Percentiles rank a stretch among this genome's conserved stretches.
phyloP scores from a whole-genome alignment of 306 rosid genomes.

The Myrica gale region DNA sequence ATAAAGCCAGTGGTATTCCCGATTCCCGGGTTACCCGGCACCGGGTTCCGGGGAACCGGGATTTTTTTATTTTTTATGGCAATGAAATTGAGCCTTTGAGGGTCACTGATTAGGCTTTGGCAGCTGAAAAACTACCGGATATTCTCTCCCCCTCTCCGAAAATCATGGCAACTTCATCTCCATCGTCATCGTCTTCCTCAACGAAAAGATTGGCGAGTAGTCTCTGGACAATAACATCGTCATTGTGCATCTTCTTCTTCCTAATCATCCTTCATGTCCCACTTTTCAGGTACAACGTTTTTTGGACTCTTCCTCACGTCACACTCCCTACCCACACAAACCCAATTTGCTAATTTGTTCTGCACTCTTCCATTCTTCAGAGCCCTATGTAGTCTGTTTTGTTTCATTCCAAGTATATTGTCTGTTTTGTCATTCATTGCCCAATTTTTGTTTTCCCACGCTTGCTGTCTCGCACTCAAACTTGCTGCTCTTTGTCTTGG shows the following conservation, averaged over 20 bases:
- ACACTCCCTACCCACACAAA: neutral
- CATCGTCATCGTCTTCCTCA: slow-evolving; percentile 38
- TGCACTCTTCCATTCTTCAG: neutral
- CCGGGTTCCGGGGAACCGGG: too few species aligned
- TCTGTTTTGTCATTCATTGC: neutral
- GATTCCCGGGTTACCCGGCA: too few species aligned
- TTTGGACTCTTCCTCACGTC: neutral
- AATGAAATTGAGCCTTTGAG: too few species aligned
- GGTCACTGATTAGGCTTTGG: too few species aligned
- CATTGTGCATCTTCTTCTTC: slow-evolving; percentile 65
- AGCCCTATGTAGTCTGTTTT: too few species aligned
- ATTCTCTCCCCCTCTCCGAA: slow-evolving; percentile 3
- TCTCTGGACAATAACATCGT: slow-evolving; percentile 50
- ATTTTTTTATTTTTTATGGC: too few species aligned
- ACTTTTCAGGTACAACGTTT: slow-evolving; percentile 66
- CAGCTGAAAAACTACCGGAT: slow-evolving; percentile 22
- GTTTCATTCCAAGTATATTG: neutral
- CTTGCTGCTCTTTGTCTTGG: neutral
- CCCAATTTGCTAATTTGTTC: neutral
- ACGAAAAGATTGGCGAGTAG: slow-evolving; percentile 53
- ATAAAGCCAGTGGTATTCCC: too few species aligned
- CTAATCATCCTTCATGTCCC: slow-evolving; percentile 88
- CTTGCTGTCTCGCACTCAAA: neutral
- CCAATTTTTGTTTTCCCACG: neutral
- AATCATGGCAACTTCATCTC: slow-evolving; percentile 46